Evolutionary conservation across 805 yeast species (phyloP).

Genomic region (Schwanniomyces sp.): DNA sequence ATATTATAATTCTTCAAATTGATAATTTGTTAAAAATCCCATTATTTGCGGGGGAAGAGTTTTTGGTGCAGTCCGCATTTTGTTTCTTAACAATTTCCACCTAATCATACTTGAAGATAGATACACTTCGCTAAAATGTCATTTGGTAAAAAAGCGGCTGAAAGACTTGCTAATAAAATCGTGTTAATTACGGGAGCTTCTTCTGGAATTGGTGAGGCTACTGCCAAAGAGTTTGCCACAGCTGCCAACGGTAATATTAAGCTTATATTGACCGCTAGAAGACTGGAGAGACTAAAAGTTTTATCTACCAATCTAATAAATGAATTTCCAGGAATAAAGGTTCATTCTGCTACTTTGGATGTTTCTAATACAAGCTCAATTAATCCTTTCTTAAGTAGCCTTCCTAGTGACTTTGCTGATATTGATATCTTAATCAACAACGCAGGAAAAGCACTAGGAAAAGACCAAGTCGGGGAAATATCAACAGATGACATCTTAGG

Average conservation of each 20-base stretch:
- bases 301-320: conserved; percentile 24
- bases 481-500: conserved; percentile 29
- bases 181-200: conserved; percentile 42
- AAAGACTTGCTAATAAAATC: conserved; percentile 36
- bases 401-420: conserved; percentile 35
- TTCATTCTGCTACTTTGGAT: conserved; percentile 32
- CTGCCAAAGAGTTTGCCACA: conserved; percentile 38
- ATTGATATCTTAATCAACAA: conserved; percentile 39
- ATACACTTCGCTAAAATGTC: conserved; percentile 21
- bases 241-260: conserved; percentile 38
- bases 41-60: no score
- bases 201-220: conserved; percentile 45
- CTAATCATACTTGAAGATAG: no score
- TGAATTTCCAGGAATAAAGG: conserved; percentile 22
- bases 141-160: conserved; percentile 37
- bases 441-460: conserved; percentile 42
- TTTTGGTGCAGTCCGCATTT: no score
- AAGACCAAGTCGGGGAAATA: conserved; percentile 29
- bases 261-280: conserved; percentile 38
- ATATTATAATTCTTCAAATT: no score
- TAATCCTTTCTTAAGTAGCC: conserved; percentile 23
- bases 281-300: conserved; percentile 25
- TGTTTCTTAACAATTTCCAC: no score
- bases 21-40: no score
- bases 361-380: conserved; percentile 27